Evolutionary conservation across 176 grass and related monocot genomes (phyloP).

Genomic region (Microstegium vimineum): DNA sequence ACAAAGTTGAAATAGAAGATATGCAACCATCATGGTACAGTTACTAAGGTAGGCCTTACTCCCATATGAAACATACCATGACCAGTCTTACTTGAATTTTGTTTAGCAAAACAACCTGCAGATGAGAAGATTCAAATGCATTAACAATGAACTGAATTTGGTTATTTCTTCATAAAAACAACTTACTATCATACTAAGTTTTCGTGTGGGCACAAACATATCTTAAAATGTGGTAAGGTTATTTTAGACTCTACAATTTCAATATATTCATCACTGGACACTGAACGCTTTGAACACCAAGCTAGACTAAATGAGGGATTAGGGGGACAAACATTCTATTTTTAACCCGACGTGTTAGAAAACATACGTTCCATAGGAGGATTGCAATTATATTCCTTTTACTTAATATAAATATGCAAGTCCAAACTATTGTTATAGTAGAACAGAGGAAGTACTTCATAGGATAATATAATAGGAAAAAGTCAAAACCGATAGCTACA

Average conservation of each 20-base stretch:
- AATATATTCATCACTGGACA: neutral
- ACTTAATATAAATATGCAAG: neutral
- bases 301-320: neutral
- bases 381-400: neutral
- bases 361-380: neutral
- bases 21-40: neutral
- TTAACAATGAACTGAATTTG: neutral
- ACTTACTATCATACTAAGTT: neutral
- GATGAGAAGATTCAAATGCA: constrained; percentile 28
- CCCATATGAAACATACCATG: constrained; percentile 62
- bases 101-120: constrained; percentile 76
- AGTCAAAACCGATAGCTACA: neutral
- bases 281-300: neutral
- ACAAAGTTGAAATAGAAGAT: neutral
- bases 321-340: neutral
- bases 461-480: neutral
- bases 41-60: neutral
- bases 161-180: neutral
- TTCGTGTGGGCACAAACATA: neutral
- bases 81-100: constrained; percentile 40
- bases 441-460: neutral
- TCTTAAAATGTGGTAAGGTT: neutral
- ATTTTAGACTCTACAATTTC: neutral
- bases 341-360: neutral
- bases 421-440: neutral